A percentile compares a stretch with the other conserved stretches of the same genome.
These are phyloP conservation scores for Chlorella sp. DNA, from an alignment of 139 green algal species.

Conservation along the genomic window DNA sequence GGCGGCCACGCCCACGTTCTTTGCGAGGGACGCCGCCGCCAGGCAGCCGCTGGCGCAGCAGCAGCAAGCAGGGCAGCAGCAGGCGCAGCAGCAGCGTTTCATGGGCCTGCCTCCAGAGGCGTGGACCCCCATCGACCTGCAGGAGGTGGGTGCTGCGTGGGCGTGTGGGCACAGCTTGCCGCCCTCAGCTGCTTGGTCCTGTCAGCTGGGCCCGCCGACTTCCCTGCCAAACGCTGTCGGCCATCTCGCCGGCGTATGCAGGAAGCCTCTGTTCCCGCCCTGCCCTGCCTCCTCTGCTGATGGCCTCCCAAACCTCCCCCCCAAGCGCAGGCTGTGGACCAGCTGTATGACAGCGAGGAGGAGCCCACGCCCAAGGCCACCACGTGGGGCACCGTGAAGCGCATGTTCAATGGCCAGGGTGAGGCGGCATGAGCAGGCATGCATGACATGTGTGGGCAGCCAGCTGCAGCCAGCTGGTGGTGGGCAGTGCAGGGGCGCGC, in stretches of 20 bases:
- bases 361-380: conserved; percentile 13
- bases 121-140: conserved; percentile 23
- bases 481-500: too few species aligned
- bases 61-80: neutral
- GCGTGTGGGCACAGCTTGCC: neutral
- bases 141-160: conserved; percentile 6
- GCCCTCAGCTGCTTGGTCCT: neutral
- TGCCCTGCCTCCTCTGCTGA: neutral
- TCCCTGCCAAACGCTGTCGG: neutral
- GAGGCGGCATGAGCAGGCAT: neutral
- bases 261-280: neutral
- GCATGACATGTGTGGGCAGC: neutral
- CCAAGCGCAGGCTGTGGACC: conserved; percentile 22
- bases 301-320: neutral
- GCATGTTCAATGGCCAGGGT: conserved; percentile 16
- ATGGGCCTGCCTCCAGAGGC: conserved; percentile 7
- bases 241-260: neutral
- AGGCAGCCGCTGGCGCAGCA: conserved; percentile 1
- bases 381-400: conserved; percentile 20
- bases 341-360: conserved; percentile 39
- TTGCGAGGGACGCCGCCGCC: neutral
- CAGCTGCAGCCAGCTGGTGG: neutral
- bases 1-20: neutral
- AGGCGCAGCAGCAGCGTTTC: neutral
- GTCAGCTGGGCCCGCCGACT: neutral